Base-by-base conservation (phyloP, 2,329 filamentous ascomycete species). In the Monosporascus sp. region DNA sequence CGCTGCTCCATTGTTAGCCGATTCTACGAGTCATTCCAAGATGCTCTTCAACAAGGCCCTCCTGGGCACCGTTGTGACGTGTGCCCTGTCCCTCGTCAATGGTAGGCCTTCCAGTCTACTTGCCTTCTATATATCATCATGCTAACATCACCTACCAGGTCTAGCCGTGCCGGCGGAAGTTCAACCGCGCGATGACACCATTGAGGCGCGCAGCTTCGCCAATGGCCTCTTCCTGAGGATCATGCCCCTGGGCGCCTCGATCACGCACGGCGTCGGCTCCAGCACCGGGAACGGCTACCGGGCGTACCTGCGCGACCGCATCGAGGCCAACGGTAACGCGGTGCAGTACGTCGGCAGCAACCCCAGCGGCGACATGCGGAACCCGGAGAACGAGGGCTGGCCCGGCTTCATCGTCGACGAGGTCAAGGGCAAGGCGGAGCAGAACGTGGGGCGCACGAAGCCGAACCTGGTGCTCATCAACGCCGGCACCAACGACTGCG, bases 391-490 rank as follows among this genome's bases (percentile, higher is more conserved):
- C 14, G 64, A 68, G 54, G 65, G 62, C 2, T 64, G 61, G 45
- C 51, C 52, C 7, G 66, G 65, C 16, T 56, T 56, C 26, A 57
- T 58, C 34, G 58, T 68, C 50, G 61, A 65, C 54, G 57, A 68
- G 45, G 60, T 67, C 9, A 53, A 60, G 37, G 49, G 53, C 16
- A 59, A 58, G 26, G 54, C 64, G 6, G 56, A 45, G 22, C 14
- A 48, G 3, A 61, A 59, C 34, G 57, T 64, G n/a, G 50, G 58
- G 2, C 11, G 51, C 2, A 54, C 57, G 38, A 57, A 56, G 45
- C 66, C 66, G 6, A 64, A 68, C 48, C 49, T 67, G 14, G 61
- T 67, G 41, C 48, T 64, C 14, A 52, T 68, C n/a, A 62, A 67
- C 46, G 60, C 62, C 16, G 65, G 66, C 4, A 64, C 64, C 19